phyloP scores from a whole-genome alignment of 306 rosid species.

The Corylus avellana region DNA sequence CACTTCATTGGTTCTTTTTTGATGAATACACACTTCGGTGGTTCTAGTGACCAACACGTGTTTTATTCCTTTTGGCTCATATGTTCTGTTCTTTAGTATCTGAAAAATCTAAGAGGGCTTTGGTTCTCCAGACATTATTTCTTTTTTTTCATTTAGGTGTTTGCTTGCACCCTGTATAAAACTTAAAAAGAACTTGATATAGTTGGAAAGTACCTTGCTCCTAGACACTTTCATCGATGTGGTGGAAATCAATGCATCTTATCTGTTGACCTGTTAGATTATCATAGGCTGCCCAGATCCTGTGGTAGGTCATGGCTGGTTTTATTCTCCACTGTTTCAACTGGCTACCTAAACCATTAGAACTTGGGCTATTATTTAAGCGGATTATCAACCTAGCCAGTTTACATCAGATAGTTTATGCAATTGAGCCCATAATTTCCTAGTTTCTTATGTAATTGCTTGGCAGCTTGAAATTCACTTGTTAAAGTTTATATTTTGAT shows the following conservation, averaged over 20 bases:
- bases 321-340: neutral
- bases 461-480: neutral
- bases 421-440: neutral
- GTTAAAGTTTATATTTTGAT: neutral
- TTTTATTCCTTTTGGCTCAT: neutral
- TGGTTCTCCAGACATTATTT: neutral
- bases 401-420: neutral
- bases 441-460: neutral
- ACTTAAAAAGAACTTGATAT: neutral
- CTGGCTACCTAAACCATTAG: neutral
- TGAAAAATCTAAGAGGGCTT: neutral
- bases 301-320: neutral
- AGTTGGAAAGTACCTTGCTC: neutral
- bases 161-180: neutral
- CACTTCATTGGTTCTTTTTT: too few relatives aligned
- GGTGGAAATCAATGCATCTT: neutral
- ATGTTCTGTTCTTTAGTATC: too few relatives aligned
- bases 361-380: neutral
- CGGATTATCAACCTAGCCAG: neutral
- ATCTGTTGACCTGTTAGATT: neutral
- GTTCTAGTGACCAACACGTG: neutral
- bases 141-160: neutral
- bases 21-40: too few relatives aligned
- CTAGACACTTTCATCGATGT: neutral
- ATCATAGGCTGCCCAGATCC: neutral